Base-by-base conservation (phyloP, 768 basidiomycete genomes). In the Chalciporus pseudorubinellus region DNA sequence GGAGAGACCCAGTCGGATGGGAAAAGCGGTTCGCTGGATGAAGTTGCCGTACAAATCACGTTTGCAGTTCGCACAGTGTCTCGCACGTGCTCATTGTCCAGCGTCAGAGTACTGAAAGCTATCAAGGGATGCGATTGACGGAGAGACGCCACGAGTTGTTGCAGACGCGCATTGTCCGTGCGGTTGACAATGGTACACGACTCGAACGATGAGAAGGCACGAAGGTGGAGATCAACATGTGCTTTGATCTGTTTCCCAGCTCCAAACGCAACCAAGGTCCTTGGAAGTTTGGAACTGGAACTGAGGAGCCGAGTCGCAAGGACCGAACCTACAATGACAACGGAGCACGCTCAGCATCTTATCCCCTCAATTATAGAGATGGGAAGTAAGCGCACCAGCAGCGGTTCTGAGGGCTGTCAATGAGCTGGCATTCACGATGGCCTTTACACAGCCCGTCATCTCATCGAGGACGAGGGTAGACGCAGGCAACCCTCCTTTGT, bases 361-460 rank as follows among this genome's bases (percentile, higher is more conserved):
- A 10, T 42, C 5, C n/a, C 13, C 7, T 46, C 6, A 11, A 33
- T 38, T n/a, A 4, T 13, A 39, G 16, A 20, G 40, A 36, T 44
- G 3, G 16, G 14, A 26, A 44, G 33, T 2, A 16, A 47, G 48
- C 70, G 51, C 53, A 86, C 91, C 88, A 55, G 88, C 88, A 45
- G 91, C 91, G 50, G 88, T 95, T 39, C 93, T 70, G 26, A 92
- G 68, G 6, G 92, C 87, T 2, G 93, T 95, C 59, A 95, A 70
- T 34, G 74, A 76, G 24, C 84, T 73, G 1, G 92, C 87, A 61
- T 95, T 95, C 18, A 95, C 69, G 29, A 95, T 70, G 0, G 87
- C 91, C 55, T 78, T 85, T n/a, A 85, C 77, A 0, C 72, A 70
- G 1, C 92, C 92, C 0, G 80, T 83, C 2, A 53, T 59, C 55